Percentiles rank a stretch among this genome's conserved stretches.
Evolutionary conservation across 2,329 filamentous ascomycete genomes (phyloP).

Genomic region (Calonectria ilicicola): DNA sequence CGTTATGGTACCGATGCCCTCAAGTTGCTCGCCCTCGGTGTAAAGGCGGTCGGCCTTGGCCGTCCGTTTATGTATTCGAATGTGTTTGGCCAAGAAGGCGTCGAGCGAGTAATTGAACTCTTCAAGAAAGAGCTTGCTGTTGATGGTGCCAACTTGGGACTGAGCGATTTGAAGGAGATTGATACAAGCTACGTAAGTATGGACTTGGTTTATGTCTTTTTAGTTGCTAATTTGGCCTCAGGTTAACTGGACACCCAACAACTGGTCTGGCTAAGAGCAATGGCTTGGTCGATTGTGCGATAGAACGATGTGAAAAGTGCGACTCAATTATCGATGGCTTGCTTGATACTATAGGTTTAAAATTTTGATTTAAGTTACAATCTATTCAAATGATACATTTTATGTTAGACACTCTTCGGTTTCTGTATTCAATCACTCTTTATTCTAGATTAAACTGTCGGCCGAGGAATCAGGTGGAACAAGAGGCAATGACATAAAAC

Average conservation of each 20-base stretch:
- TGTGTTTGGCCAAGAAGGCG: conserved; percentile 48
- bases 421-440: too few relatives aligned
- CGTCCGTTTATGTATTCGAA: conserved; percentile 60
- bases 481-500: too few relatives aligned
- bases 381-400: too few relatives aligned
- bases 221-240: background rate
- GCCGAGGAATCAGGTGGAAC: too few relatives aligned
- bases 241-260: conserved; percentile 1
- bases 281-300: too few relatives aligned
- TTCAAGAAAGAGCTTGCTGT: conserved; percentile 60
- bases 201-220: background rate
- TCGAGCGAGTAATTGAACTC: conserved; percentile 53
- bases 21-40: conserved; percentile 52
- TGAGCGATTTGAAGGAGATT: conserved; percentile 47
- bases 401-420: too few relatives aligned
- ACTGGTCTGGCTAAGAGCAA: background rate
- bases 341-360: too few relatives aligned
- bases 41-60: conserved; percentile 57
- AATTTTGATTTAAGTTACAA: too few relatives aligned
- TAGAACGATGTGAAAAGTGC: too few relatives aligned
- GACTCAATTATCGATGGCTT: too few relatives aligned
- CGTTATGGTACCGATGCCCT: conserved; percentile 53
- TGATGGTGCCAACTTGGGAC: conserved; percentile 53
- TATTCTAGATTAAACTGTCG: too few relatives aligned
- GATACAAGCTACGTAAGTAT: conserved; percentile 13